Evolutionary conservation across 768 basidiomycete species (phyloP).

Genomic region (Trametes cingulata): DNA sequence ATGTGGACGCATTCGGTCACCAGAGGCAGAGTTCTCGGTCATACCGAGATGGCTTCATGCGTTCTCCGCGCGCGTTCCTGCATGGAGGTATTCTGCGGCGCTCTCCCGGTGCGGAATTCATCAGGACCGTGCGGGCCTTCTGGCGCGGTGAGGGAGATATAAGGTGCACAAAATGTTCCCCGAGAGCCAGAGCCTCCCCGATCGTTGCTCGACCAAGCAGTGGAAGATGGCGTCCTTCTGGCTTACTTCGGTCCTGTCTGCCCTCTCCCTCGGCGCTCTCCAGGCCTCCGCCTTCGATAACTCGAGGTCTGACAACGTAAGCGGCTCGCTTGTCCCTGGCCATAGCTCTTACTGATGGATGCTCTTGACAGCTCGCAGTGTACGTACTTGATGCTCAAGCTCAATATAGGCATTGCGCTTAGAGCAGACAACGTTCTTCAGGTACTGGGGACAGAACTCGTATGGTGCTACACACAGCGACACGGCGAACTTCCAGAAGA

Average conservation of each 20-base stretch:
- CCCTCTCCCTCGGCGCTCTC: constrained; percentile 12
- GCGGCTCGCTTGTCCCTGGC: background rate
- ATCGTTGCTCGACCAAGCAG: background rate
- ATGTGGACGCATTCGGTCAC: constrained; percentile 3
- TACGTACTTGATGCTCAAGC: constrained; percentile 13
- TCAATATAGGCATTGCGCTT: background rate
- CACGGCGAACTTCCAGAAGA: constrained; percentile 51
- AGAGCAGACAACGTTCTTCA: constrained; percentile 16
- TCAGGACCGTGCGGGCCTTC: constrained; percentile 6
- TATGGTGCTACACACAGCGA: constrained; percentile 51
- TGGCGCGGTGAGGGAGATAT: constrained; percentile 6
- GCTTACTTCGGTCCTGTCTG: constrained; percentile 13
- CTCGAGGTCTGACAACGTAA: constrained; percentile 22
- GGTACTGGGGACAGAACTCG: constrained; percentile 62
- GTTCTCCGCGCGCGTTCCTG: constrained; percentile 16
- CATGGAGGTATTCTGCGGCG: constrained; percentile 3
- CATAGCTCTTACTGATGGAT: background rate
- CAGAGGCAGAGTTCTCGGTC: background rate
- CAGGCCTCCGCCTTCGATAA: constrained; percentile 19
- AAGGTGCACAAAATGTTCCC: background rate
- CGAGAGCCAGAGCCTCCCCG: constrained; percentile 7
- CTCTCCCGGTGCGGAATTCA: background rate
- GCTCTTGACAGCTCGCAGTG: constrained; percentile 30
- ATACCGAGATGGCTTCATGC: background rate
- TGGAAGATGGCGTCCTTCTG: constrained; percentile 17